Evolutionary conservation across 1,284 basidiomycete genomes (phyloP), one percentile per base, ranked within the genome.

Genomic region (Microbotryum intermedium): DNA sequence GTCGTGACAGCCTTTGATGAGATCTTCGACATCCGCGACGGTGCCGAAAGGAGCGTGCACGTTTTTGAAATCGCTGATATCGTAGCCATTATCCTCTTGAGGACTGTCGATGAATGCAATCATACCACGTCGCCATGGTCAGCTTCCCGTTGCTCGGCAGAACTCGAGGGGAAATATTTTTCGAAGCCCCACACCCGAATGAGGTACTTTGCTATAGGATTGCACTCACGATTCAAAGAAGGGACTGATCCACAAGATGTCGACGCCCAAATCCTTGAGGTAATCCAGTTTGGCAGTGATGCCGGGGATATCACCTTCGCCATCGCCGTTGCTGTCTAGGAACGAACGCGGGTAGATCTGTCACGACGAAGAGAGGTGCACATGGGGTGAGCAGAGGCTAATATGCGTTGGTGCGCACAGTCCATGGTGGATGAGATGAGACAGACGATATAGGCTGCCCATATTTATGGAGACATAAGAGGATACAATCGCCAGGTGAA

Each of bases 11-110:
- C 79, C 82, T 23, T 77, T 71, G 55, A 85, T 74, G 53, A 88
- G 77, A 18, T 73, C 77, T 67, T 88, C 85, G 81, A 84, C 86
- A 68, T 89, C 85, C 6, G 77, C 78, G n/a, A 88, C 72, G 0
- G 84, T 85, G 10, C 87, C 87, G 73, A 86, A 90, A 53, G 80
- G 76, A 18, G 83, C 80, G 76, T 88, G 84, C 64, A 89, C 84
- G 66, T 81, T 77, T 28, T 81, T 77, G 76, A 88, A 89, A 72
- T 89, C 85, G 46, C 83, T 59, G 28, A 59, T 57, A n/a, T 52
- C 62, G 50, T 57, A 59, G 8, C 57, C 47, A 3, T 50, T 20
- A 26, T 54, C 55, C 2, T 26, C 43, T 43, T 60, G 49, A 23
- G 47, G 55, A 16, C 43, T 47, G 42, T 9, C n/a, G 18, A 39